Conservation (phyloP, 2,329 filamentous ascomycete species). For the Ceratocystis variospora region DNA sequence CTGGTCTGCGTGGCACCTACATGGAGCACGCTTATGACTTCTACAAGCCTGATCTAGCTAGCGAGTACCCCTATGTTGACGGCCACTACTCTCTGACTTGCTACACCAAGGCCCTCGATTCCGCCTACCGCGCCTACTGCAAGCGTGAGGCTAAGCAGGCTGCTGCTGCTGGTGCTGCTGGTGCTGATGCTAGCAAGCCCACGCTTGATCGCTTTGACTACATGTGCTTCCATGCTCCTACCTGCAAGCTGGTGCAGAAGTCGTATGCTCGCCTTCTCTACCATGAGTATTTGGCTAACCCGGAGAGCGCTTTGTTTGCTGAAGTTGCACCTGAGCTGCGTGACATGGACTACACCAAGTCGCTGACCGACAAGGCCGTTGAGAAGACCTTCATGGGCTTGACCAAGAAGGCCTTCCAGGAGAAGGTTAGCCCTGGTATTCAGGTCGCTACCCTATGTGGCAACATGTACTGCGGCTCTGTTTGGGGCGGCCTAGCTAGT, state of each 20-base stretch:
- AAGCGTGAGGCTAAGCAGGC: conserved; percentile 52
- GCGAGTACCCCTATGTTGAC: conserved; percentile 76
- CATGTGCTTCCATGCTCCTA: conserved; percentile 69
- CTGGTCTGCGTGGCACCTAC: conserved; percentile 65
- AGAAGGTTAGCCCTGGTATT: conserved; percentile 59
- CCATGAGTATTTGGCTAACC: conserved; percentile 67
- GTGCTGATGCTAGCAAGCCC: conserved; percentile 37
- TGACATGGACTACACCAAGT: conserved; percentile 66
- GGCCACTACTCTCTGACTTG: conserved; percentile 72
- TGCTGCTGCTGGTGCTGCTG: conserved; percentile 22
- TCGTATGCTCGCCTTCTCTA: conserved; percentile 73
- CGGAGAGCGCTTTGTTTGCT: conserved; percentile 52
- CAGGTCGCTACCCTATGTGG: conserved; percentile 65
- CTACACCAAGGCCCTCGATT: conserved; percentile 69
- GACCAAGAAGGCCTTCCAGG: conserved; percentile 71
- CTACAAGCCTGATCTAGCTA: conserved; percentile 79
- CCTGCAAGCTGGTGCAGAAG: conserved; percentile 77
- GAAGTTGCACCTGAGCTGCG: conserved; percentile 64
- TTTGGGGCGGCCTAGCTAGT: conserved; percentile 63
- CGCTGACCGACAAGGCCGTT: conserved; percentile 64
- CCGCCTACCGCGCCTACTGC: conserved; percentile 68
- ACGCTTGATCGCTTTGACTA: conserved; percentile 71
- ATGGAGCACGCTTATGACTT: conserved; percentile 80
- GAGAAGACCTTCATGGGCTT: conserved; percentile 79
- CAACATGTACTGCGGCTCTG: conserved; percentile 56